Evolutionary conservation across 257 asterid genomes (phyloP), one percentile per base, ranked within the genome.

Genomic region (Jacaranda copaia): DNA sequence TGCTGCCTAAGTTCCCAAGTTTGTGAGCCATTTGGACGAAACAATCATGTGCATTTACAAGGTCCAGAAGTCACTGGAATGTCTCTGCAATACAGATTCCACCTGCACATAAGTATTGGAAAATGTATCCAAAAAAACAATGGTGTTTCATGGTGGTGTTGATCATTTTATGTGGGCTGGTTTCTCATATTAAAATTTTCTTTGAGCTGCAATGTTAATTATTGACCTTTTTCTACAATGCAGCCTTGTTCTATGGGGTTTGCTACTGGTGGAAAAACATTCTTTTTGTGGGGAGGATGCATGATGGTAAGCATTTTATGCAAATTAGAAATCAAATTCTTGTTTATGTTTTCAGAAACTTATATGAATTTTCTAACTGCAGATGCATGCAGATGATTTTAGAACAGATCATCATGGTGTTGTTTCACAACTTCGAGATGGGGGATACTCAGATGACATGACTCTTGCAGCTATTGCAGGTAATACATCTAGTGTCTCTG

Each of bases 171-270:
- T 73, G 20, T 65, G 65, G 43, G 58, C 25, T 80, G 56, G 77
- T 70, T 80, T 81, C 60, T 74, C 64, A 35, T 42, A 15, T 46
- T 36, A 59, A 55, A 64, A 78, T 71, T 71, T 69, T 73, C 46
- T 68, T 78, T 35, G 48, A 18, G 15, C 11, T 79, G 57, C 46
- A n/a, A 74, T 15, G 53, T 72, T 46, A 67, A 80, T 48, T 45
- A 59, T 69, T 76, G 39, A 16, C 58, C 57, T 75, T 69, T 77
- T 9, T 81, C 76, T 73, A 49, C 84, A 67, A 55, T 77, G 77
- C 70, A 96, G 99, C 99, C 99, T 49, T 96, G 99, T 83, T 96
- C 99, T 4, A 96, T 96, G 99, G 99, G 99, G 82, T 96, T 96
- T 83, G 99, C 99, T 61, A 96, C 99, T 78, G 99, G 98, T 71